Evolutionary conservation across 1,139 yeast genomes (phyloP), one percentile per base, ranked within the genome.

Genomic region (Scheffersomyces insectosa): DNA sequence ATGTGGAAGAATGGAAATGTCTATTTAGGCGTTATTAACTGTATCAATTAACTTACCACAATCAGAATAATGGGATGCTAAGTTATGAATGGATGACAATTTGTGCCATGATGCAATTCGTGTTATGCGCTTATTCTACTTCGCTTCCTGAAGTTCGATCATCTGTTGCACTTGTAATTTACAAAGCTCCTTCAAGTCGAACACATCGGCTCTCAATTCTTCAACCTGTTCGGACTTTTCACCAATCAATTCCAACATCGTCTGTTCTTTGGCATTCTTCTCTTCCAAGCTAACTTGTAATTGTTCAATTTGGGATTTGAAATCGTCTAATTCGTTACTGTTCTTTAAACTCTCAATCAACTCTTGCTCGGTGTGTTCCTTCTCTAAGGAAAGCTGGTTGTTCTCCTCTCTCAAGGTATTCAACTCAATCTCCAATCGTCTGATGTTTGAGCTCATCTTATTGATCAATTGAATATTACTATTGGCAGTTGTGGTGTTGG

Each of bases 161-260:
- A 91, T 75, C 55, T 90, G 95, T 61, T 88, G 95, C 28, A 90
- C 93, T 63, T 93, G 99, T 48, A 79, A 77, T 47, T 81, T 77
- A 60, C 90, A 80, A 70, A 91, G 71, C 34, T 86, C 91, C 63
- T 91, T 93, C 63, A 93, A 72, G 62, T 93, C 99, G 5, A 74
- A 77, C 12, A 95, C 93, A 59, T 93, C 99, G 4, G 96, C 96
- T 51, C 76, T 75, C 41, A 95, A 72, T 63, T 93, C 99, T 44
- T 84, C 88, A 5, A 88, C 93, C 50, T 75, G 77, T 61, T 95
- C 99, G 11, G 90, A 79, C 60, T 91, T 90, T 56, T 91, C 97
- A 4, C 97, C 97, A 14, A 91, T 74, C 49, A 89, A 65, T 54
- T 85, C 88, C 47, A 91, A 67, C 47, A 93, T 80, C 3, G 84